Conservation (phyloP, 2,329 filamentous ascomycete genomes). For the Myriosclerotinia duriaeana region DNA sequence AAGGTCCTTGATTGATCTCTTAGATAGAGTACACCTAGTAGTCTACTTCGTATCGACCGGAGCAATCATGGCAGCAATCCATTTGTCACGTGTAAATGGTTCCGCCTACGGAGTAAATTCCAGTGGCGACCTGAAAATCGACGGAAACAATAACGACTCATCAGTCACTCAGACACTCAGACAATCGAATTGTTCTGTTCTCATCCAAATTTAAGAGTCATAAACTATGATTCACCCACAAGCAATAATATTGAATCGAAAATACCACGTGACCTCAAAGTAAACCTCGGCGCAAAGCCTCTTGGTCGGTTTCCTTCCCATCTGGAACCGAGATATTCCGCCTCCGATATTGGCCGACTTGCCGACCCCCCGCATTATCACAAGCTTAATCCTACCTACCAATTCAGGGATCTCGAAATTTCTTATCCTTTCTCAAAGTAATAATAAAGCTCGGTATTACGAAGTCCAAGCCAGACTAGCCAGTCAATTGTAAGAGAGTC, state of each 20-base stretch:
- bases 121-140: not conserved
- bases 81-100: not conserved
- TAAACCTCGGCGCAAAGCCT: constrained; percentile 15
- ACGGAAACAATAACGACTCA: not conserved
- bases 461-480: too few relatives aligned
- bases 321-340: constrained; percentile 15
- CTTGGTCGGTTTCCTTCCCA: too few relatives aligned
- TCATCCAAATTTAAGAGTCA: not conserved
- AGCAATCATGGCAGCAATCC: not conserved
- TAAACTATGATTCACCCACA: not conserved
- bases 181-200: too few relatives aligned
- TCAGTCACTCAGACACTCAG: too few relatives aligned
- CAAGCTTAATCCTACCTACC: constrained; percentile 14
- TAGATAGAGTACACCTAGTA: not conserved
- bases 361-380: constrained; percentile 24
- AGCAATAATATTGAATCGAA: not conserved
- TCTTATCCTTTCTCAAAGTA: not conserved
- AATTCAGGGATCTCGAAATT: not conserved
- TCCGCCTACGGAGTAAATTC: not conserved
- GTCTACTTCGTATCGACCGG: not conserved
- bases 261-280: not conserved
- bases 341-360: constrained; percentile 16
- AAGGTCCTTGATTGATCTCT: not conserved
- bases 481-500: too few relatives aligned
- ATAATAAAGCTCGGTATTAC: too few relatives aligned